Conservation (phyloP, 2,329 filamentous ascomycete species). For the Fusarium abutilonis region DNA sequence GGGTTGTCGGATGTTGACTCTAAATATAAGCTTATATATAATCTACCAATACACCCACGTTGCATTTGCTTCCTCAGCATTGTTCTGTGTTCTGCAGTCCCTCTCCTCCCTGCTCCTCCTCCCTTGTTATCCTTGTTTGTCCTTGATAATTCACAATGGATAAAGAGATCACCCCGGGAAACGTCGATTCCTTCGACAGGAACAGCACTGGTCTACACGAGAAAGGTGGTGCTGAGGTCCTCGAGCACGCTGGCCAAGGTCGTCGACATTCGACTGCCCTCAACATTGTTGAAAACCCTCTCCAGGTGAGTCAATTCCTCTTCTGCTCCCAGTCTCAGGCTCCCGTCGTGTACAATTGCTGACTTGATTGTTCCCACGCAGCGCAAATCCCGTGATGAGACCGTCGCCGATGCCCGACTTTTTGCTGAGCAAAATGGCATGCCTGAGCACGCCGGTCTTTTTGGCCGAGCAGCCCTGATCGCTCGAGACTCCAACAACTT, state of each 20-base stretch:
- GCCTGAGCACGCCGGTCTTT: slow-evolving; percentile 21
- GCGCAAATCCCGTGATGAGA: slow-evolving; percentile 11
- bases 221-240: slow-evolving; percentile 16
- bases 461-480: slow-evolving; percentile 22
- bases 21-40: slow-evolving; percentile 34
- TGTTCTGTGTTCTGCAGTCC: neutral
- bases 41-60: slow-evolving; percentile 15
- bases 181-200: slow-evolving; percentile 12
- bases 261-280: slow-evolving; percentile 16
- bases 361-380: rapidly evolving
- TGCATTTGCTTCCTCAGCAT: neutral
- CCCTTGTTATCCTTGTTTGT: neutral
- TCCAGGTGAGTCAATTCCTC: neutral
- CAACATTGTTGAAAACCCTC: slow-evolving; percentile 21
- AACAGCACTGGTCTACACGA: slow-evolving; percentile 1
- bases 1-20: slow-evolving; percentile 18
- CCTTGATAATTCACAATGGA: slow-evolving; percentile 7
- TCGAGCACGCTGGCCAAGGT: slow-evolving; percentile 9
- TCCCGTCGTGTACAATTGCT: neutral
- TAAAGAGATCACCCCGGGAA: slow-evolving; percentile 20
- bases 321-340: too few species aligned
- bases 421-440: slow-evolving; percentile 24
- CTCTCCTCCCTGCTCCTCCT: neutral
- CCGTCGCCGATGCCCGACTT: slow-evolving; percentile 10
- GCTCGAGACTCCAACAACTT: slow-evolving; percentile 16